Base-by-base conservation (phyloP, 2,329 filamentous ascomycete genomes). In the Diaporthe eres region DNA sequence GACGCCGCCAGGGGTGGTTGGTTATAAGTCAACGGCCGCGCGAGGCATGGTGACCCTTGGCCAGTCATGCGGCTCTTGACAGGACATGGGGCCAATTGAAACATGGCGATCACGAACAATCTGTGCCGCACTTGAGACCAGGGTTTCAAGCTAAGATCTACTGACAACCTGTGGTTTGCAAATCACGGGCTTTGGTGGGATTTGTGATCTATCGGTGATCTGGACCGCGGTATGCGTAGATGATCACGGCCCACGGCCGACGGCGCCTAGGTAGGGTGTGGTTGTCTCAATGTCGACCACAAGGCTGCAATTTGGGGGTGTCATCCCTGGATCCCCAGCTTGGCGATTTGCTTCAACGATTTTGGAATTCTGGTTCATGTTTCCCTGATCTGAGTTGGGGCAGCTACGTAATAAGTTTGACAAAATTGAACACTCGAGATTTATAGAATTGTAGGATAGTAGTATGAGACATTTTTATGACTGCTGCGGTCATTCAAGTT, bases 81-180 rank as follows among this genome's bases (percentile, higher is more conserved):
- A 68, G 63, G 47, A 53, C 44, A 51, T 31, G 63, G 63, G 63
- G 49, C 10, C 47, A 0, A 68, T 68, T 51, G 63, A 68, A 68
- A 68, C 63, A 53, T 53, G 65, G 25, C 65, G 65, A 68, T 68
- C 65, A 68, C 34, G 65, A 68, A 39, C 47, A 17, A 53, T 25
- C 15, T 53, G 65, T 53, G 6, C 65, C 65, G 47, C 49, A 68
- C 65, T 68, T 68, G 65, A 68, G 65, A 53, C 47, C 34, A 17
- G 65, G 65, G 65, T 68, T 68, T 68, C 65, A 68, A 42, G 65
- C 65, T 68, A 68, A 68, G 47, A 68, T 68, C 65, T 68, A 68
- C 47, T 19, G 31, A 39, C 22, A 42, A 39, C 47, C 17, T 39
- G 31, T 53, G 31, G 25, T 22, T 51, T 67, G 28, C 7, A 51